These are phyloP conservation scores for Metschnikowia lunata DNA, from an alignment of 805 yeast genomes.

Conservation along the genomic window DNA sequence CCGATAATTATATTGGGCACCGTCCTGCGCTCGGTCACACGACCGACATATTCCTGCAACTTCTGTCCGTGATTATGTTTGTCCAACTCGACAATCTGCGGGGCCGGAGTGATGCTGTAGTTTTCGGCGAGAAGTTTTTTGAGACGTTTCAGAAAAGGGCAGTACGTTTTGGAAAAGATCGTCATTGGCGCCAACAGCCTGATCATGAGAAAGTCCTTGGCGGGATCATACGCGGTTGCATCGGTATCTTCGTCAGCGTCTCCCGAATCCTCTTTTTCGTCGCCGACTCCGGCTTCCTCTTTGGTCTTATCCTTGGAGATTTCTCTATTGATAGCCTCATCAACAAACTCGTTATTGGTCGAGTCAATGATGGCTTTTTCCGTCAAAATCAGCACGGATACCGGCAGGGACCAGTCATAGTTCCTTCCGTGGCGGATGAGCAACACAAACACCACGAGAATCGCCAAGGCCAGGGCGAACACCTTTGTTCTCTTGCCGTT, in stretches of 20 bases:
- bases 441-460: slow-evolving; percentile 13
- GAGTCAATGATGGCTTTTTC: slow-evolving; percentile 29
- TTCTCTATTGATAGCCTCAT: slow-evolving; percentile 37
- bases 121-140: slow-evolving; percentile 60
- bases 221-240: slow-evolving; percentile 29
- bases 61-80: slow-evolving; percentile 69
- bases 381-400: slow-evolving; percentile 8
- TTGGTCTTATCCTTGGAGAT: slow-evolving; percentile 23
- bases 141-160: slow-evolving; percentile 74
- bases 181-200: slow-evolving; percentile 61
- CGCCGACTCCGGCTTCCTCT: slow-evolving; percentile 7
- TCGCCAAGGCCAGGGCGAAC: slow-evolving; percentile 6
- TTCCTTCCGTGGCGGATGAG: slow-evolving; percentile 30
- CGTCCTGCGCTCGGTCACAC: slow-evolving; percentile 12
- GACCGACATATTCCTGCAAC: slow-evolving; percentile 67
- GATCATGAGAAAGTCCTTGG: slow-evolving; percentile 47
- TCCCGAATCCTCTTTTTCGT: slow-evolving; percentile 7
- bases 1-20: slow-evolving; percentile 20
- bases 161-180: slow-evolving; percentile 50
- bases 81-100: slow-evolving; percentile 77
- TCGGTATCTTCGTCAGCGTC: slow-evolving; percentile 6
- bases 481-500: slow-evolving; percentile 5
- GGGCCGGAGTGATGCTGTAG: slow-evolving; percentile 70
- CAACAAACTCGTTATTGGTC: slow-evolving; percentile 32
- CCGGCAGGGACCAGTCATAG: slow-evolving; percentile 30